Base-by-base conservation (phyloP, 176 grass and related monocot species). In the Guadua angustifolia region DNA sequence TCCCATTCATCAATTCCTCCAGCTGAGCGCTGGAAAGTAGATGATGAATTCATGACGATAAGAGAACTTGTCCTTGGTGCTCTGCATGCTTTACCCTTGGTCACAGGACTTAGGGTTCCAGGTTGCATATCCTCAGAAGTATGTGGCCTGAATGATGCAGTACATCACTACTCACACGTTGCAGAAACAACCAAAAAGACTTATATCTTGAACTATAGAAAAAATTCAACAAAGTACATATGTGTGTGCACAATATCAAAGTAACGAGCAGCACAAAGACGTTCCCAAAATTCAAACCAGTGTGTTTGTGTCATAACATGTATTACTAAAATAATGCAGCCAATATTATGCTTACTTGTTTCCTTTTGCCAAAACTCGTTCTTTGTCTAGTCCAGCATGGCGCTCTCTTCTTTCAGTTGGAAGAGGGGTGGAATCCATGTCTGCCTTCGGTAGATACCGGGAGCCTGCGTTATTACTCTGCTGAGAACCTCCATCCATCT, bases 81-180 rank as follows among this genome's bases (percentile, higher is more conserved):
- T 66, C 93, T 95, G 63, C 85, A 90, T 85, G 90, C 88, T 90
- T 95, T 95, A 77, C 87, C 81, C 87, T 95, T 95, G 21, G 85
- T 73, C 45, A 83, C 47, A 71, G 87, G 75, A 85, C 79, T 94
- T 82, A 69, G 57, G 59, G 61, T 82, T 75, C 90, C 85, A 9
- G 78, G 61, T 88, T 90, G 82, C 84, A 80, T 62, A 75, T 95
- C 93, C 46, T 95, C 93, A 40, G 78, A 84, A 52, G 64, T 73
- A 85, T 85, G 80, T 79, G 82, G 45, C 69, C 93, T 95, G 81
- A 47, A 44, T 47, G 75, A 65, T 24, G 60, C 33, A 42, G 21
- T 47, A 25, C 58, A 83, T 50, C 35, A 74, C 8, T 19, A 74
- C 5, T 53, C 70, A 74, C 0, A 49, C 35, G 33, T 33, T 36